A percentile compares a stretch with the other conserved stretches of the same genome.
Evolutionary conservation across 306 rosid species (phyloP).

Genomic region (Cucurbita moschata): DNA sequence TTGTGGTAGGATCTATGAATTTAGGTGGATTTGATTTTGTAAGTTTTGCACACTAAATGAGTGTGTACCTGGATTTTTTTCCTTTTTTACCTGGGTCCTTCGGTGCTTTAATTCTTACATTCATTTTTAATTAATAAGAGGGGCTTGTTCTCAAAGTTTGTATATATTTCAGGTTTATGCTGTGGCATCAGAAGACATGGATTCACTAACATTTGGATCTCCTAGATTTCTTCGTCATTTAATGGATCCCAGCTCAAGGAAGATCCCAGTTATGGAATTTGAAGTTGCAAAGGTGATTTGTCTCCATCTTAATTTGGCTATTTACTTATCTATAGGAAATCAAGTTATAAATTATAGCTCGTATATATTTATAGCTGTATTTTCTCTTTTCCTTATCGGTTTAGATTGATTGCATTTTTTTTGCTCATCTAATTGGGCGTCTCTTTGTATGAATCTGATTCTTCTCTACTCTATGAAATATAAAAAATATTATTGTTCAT

Average conservation of each 20-base stretch:
- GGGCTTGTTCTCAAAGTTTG: neutral
- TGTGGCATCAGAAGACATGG: slow-evolving; percentile 99
- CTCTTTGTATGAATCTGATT: too few species aligned
- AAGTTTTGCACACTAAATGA: neutral
- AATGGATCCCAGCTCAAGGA: slow-evolving; percentile 97
- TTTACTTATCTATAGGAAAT: neutral
- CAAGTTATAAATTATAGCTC: too few species aligned
- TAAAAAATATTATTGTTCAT: too few species aligned
- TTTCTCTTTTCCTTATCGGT: too few species aligned
- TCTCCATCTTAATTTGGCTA: neutral
- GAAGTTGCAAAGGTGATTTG: slow-evolving; percentile 65
- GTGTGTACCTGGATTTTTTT: neutral
- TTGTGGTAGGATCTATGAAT: neutral
- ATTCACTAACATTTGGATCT: slow-evolving; percentile 90
- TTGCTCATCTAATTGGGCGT: too few species aligned
- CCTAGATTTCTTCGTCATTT: slow-evolving; percentile 87
- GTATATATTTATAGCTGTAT: too few species aligned
- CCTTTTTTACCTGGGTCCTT: neutral
- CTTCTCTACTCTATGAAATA: too few species aligned
- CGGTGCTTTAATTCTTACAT: neutral
- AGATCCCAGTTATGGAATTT: slow-evolving; percentile 94
- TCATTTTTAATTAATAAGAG: neutral
- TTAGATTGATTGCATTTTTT: too few species aligned
- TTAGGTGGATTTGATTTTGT: neutral
- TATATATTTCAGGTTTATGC: slow-evolving; percentile 56